phyloP scores from a whole-genome alignment of 805 yeast genomes.

The Ascoidea rubescens region DNA sequence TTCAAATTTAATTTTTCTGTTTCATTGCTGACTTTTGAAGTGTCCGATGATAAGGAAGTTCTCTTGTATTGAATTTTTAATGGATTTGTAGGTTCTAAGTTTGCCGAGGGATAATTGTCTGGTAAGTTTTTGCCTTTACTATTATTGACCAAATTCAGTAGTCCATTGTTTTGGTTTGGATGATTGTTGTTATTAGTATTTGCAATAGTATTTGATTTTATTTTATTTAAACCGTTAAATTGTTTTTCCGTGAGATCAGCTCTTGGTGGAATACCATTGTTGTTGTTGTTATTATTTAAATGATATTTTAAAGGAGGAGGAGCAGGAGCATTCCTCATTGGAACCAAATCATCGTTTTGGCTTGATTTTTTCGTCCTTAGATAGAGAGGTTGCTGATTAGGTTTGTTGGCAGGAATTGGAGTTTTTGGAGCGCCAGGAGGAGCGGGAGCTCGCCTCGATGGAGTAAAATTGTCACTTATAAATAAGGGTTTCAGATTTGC shows the following conservation, averaged over 20 bases:
- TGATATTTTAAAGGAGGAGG: slow-evolving; percentile 26
- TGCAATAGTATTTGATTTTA: no score
- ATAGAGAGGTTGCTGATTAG: not conserved
- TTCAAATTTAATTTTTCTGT: not conserved
- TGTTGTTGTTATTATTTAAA: not conserved
- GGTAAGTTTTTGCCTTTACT: not conserved
- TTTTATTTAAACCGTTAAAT: no score
- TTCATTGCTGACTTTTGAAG: not conserved
- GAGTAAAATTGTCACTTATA: slow-evolving; percentile 16
- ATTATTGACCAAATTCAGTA: no score
- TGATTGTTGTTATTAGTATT: not conserved
- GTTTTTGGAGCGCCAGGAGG: slow-evolving; percentile 22
- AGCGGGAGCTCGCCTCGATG: slow-evolving; percentile 26
- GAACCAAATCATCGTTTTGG: slow-evolving; percentile 21
- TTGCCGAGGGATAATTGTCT: not conserved
- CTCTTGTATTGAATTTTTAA: not conserved
- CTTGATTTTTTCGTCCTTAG: not conserved
- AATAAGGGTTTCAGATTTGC: not conserved
- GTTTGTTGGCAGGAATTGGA: slow-evolving; percentile 15
- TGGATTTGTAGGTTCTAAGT: not conserved
- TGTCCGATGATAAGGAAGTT: not conserved
- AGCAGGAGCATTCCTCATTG: slow-evolving; percentile 42
- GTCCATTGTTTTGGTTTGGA: not conserved
- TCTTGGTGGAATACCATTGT: not conserved
- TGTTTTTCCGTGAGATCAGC: not conserved